Conservation (phyloP, 345 rosid genomes). For the Lumnitzera racemosa region DNA sequence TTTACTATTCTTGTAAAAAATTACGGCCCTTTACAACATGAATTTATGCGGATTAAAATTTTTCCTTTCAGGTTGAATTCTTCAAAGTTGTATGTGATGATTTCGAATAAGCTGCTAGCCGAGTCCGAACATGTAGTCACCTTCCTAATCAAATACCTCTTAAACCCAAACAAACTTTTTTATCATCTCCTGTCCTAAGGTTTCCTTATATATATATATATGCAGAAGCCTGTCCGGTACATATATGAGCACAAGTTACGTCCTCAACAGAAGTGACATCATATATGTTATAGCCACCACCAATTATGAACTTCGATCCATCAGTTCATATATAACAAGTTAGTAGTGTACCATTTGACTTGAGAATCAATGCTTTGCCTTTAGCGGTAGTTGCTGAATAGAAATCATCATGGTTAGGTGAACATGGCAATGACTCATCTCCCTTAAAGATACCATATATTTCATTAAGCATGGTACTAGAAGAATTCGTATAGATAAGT, state of each 20-base stretch:
- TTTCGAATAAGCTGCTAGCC: no score
- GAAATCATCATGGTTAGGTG: slow-evolving; percentile 63
- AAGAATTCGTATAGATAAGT: slow-evolving; percentile 86
- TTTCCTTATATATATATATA: not conserved
- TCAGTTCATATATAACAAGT: slow-evolving; percentile 89
- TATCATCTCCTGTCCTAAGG: no score
- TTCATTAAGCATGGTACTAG: slow-evolving; percentile 90
- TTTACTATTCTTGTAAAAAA: no score
- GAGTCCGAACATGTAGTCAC: no score
- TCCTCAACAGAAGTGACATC: slow-evolving; percentile 91
- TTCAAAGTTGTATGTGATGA: no score
- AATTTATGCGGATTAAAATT: no score
- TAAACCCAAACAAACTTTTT: no score
- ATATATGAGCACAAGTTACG: slow-evolving; percentile 88
- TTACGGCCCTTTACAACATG: no score
- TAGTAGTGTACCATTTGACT: slow-evolving; percentile 66
- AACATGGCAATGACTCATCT: slow-evolving; percentile 64
- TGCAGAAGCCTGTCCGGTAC: slow-evolving; percentile 91
- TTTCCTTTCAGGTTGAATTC: no score
- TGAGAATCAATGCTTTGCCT: slow-evolving; percentile 63
- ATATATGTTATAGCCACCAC: slow-evolving; percentile 69
- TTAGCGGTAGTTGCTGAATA: slow-evolving; percentile 88
- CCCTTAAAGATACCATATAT: slow-evolving; percentile 50
- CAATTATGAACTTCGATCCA: slow-evolving; percentile 67
- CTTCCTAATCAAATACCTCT: no score